phyloP scores from a whole-genome alignment of 345 rosid species.

The Mercurialis annua region DNA sequence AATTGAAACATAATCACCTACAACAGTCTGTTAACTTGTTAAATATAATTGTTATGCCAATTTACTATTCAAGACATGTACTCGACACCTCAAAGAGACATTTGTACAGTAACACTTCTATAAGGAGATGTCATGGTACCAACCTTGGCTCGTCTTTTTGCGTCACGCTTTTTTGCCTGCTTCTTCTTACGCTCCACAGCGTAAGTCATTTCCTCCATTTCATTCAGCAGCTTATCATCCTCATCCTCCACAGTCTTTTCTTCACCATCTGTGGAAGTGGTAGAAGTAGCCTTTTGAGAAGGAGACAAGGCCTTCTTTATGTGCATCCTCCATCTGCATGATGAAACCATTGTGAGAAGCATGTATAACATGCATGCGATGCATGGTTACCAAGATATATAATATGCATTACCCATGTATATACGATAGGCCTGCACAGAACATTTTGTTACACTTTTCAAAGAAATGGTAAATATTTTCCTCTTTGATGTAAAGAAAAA shows the following conservation, averaged over 20 bases:
- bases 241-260: constrained; percentile 55
- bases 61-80: not conserved
- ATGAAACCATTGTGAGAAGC: not conserved
- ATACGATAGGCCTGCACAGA: not conserved
- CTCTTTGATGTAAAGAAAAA: not conserved
- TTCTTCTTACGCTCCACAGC: constrained; percentile 81
- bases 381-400: not conserved
- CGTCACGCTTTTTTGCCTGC: constrained; percentile 59
- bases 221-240: constrained; percentile 83
- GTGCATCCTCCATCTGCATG: constrained; percentile 81
- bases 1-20: not conserved
- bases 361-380: not conserved
- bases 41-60: not conserved
- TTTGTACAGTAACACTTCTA: not conserved
- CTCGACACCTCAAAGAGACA: not conserved
- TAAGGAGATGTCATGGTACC: not conserved
- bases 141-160: constrained; percentile 87
- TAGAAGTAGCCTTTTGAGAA: constrained; percentile 45
- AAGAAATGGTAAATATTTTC: not conserved
- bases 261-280: constrained; percentile 33
- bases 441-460: not conserved
- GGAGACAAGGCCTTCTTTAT: constrained; percentile 74
- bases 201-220: constrained; percentile 83
- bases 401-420: not conserved
- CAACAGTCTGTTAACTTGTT: not conserved